Evolutionary conservation across 2,329 filamentous ascomycete species (phyloP), one percentile per base, ranked within the genome.

Genomic region (Aschersonia sp.): DNA sequence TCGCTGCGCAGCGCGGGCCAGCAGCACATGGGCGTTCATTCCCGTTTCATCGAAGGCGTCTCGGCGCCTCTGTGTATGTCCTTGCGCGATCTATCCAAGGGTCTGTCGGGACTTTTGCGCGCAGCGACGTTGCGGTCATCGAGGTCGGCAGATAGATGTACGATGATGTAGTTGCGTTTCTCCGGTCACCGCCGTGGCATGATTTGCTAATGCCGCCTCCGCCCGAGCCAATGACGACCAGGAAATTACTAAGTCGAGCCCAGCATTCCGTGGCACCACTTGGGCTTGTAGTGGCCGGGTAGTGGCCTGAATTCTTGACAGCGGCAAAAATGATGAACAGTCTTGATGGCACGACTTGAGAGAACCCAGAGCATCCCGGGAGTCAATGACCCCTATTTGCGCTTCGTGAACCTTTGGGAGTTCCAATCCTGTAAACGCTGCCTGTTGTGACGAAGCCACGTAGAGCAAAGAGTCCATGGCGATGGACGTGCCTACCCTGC

Each of bases 21-120:
- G 57, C 51, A 65, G 64, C 56, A 60, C 54, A 55, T 66, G 59
- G 43, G 63, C 59, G 56, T 64, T 74, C 73, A 77, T 76, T 45
- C 44, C 53, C 47, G 53, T 49, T 51, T 55, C 59, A 63, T 63
- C 53, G 50, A 52, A 44, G 43, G 9, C 7, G 7, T 9, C 12
- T 12, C 35, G 35, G 40, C 6, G 9, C 40, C 9, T 28, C 4
- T 42, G 40, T 6, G 5, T 12, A 1, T 42, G 10, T 42, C 40
- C 20, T 28, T 20, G 40, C 9, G 10, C 20, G 20, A 5, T 7
- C 6, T 38, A 38, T 38, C 12, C 12, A 38, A 9, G 35, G 35
- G 3, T 38, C 7, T 12, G 35, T 7, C 35, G 35, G 7, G 4
- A 9, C 2, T 4, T 7, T 4, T 38, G 12, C 7, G 35, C 12